Conservation (phyloP, 805 yeast genomes). For the Wickerhamomyces pijperi region DNA sequence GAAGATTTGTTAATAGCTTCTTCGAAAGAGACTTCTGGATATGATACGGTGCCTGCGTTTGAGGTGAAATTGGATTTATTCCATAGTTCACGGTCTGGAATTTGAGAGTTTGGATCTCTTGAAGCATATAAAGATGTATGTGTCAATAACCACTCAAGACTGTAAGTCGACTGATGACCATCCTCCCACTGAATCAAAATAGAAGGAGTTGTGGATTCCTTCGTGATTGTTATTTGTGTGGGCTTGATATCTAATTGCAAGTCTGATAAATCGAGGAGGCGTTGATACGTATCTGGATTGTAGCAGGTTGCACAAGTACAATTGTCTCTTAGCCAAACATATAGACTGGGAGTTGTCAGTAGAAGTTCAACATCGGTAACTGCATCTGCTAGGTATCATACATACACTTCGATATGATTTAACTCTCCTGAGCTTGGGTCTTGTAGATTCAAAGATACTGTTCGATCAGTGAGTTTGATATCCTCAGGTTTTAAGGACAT, state of each 20-base stretch:
- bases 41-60: slow-evolving; percentile 21
- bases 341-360: slow-evolving; percentile 3
- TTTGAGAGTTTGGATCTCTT: slow-evolving; percentile 22
- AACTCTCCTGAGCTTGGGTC: too few species aligned
- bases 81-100: slow-evolving; percentile 34
- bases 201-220: too few species aligned
- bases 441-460: too few species aligned
- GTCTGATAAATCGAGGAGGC: slow-evolving; percentile 41
- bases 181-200: slow-evolving; percentile 11
- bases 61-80: slow-evolving; percentile 23
- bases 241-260: slow-evolving; percentile 23
- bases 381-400: too few species aligned
- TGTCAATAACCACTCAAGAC: slow-evolving; percentile 11
- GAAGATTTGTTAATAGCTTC: slow-evolving; percentile 10
- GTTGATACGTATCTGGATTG: slow-evolving; percentile 45
- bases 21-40: slow-evolving; percentile 34
- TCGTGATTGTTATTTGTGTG: slow-evolving; percentile 1
- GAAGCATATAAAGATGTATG: slow-evolving; percentile 21
- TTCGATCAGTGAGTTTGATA: too few species aligned
- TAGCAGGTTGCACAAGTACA: slow-evolving; percentile 49
- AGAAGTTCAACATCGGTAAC: too few species aligned
- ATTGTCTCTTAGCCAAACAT: slow-evolving; percentile 56
- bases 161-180: slow-evolving; percentile 10
- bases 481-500: too few species aligned
- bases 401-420: too few species aligned